Percentiles rank a stretch among this genome's conserved stretches.
phyloP scores from a whole-genome alignment of 208 protist genomes.

The Trypanosoma rangeli region DNA sequence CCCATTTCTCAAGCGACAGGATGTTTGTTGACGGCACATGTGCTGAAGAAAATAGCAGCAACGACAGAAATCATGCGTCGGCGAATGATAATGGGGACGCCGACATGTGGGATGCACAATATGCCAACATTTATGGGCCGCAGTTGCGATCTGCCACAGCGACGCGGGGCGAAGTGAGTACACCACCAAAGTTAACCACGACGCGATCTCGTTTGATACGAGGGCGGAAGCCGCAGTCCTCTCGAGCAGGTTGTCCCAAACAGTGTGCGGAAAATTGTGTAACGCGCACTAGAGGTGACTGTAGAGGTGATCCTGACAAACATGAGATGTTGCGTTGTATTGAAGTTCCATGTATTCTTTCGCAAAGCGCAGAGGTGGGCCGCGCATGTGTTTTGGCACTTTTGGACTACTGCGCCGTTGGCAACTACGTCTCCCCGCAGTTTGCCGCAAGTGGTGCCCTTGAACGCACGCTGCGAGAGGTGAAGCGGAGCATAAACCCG shows the following conservation, averaged over 20 bases:
- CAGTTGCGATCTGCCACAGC: background rate
- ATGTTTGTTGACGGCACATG: conserved; percentile 57
- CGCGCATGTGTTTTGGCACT: conserved; percentile 66
- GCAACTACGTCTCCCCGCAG: conserved; percentile 33
- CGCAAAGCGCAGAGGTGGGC: conserved; percentile 67
- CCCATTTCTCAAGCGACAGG: conserved; percentile 71
- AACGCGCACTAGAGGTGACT: background rate
- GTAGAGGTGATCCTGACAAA: background rate
- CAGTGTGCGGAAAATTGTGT: background rate
- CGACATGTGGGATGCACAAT: conserved; percentile 18
- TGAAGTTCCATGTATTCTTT: conserved; percentile 55
- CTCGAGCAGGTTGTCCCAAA: background rate
- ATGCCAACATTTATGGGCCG: background rate
- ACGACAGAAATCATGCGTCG: background rate
- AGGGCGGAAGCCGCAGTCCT: background rate
- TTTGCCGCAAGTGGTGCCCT: conserved; percentile 61
- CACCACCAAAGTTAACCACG: background rate
- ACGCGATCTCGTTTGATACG: background rate
- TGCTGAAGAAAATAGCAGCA: background rate
- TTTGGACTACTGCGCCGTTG: conserved; percentile 76
- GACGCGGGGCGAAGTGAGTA: background rate
- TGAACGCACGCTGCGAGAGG: conserved; percentile 57
- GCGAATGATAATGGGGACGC: background rate
- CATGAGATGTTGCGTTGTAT: conserved; percentile 27
- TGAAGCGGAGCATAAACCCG: conserved; percentile 49